Percentiles rank a stretch among this genome's conserved stretches.
Evolutionary conservation across 306 rosid genomes (phyloP).

Genomic region (Vigna nakashimae): DNA sequence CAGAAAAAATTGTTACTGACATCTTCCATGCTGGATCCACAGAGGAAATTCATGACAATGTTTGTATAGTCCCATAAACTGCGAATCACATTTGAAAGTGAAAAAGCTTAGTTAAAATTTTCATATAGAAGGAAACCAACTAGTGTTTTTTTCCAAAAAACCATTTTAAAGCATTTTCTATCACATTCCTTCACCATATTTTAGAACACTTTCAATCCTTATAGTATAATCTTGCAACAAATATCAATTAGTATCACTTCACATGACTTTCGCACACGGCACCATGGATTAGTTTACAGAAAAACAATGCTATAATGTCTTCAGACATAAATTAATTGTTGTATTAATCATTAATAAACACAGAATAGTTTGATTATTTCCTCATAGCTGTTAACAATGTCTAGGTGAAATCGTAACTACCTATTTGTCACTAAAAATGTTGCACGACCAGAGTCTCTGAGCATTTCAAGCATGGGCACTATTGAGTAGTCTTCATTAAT

Average conservation of each 20-base stretch:
- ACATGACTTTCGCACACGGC: neutral
- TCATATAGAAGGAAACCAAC: slow-evolving; percentile 16
- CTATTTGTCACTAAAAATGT: slow-evolving; percentile 97
- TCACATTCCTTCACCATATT: slow-evolving; percentile 21
- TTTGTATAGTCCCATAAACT: slow-evolving; percentile 99
- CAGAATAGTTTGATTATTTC: slow-evolving; percentile 13
- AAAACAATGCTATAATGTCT: neutral
- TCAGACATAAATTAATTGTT: slow-evolving; percentile 23
- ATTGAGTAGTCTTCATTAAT: slow-evolving; percentile 75
- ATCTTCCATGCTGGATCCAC: slow-evolving; percentile 56
- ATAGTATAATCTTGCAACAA: slow-evolving; percentile 5
- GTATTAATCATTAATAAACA: slow-evolving; percentile 31
- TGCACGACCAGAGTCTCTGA: slow-evolving; percentile 89
- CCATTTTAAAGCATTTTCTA: neutral
- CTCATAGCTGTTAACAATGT: neutral
- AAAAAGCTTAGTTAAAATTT: slow-evolving; percentile 8
- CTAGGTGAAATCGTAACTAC: slow-evolving; percentile 52
- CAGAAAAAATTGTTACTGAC: slow-evolving; percentile 70
- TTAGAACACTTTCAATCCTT: neutral
- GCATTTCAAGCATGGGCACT: slow-evolving; percentile 97
- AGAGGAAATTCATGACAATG: slow-evolving; percentile 92
- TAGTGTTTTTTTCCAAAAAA: neutral
- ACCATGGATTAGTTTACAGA: neutral
- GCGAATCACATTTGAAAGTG: slow-evolving; percentile 41
- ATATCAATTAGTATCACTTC: neutral